phyloP scores from a whole-genome alignment of 2,329 filamentous ascomycete species.

The Aspergillus aculeatus region DNA sequence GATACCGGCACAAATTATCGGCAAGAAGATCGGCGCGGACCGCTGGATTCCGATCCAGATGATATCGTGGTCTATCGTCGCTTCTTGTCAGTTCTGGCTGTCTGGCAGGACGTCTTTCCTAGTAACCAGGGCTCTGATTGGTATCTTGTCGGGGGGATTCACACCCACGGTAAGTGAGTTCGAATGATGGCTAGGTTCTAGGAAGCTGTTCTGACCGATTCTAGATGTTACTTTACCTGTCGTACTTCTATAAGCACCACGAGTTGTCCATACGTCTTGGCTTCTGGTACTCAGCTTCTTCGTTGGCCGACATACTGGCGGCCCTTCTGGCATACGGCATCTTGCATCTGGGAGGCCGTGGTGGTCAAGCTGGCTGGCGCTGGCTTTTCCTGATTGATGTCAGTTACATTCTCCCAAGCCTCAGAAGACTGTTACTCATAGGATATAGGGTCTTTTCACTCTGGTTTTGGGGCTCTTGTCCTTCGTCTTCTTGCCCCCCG shows the following conservation, averaged over 20 bases:
- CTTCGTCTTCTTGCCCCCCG: slow-evolving; percentile 56
- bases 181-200: not conserved
- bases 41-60: slow-evolving; percentile 58
- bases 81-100: slow-evolving; percentile 45
- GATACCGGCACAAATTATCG: slow-evolving; percentile 57
- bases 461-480: slow-evolving; percentile 26
- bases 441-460: slow-evolving; percentile 23
- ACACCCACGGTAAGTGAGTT: slow-evolving; percentile 29
- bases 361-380: slow-evolving; percentile 34
- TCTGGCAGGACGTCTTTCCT: slow-evolving; percentile 44
- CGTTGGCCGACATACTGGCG: slow-evolving; percentile 46
- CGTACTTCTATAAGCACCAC: slow-evolving; percentile 68
- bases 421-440: slow-evolving; percentile 13
- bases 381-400: slow-evolving; percentile 39
- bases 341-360: slow-evolving; percentile 34
- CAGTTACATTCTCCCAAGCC: slow-evolving; percentile 41
- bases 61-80: slow-evolving; percentile 38
- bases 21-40: slow-evolving; percentile 55
- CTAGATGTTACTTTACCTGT: slow-evolving; percentile 53
- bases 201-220: not conserved
- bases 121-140: slow-evolving; percentile 45
- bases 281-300: slow-evolving; percentile 26
- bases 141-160: slow-evolving; percentile 50
- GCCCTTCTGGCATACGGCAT: slow-evolving; percentile 45
- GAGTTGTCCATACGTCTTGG: slow-evolving; percentile 57